Evolutionary conservation across 257 asterid genomes (phyloP).

Genomic region (Coffea canephora): DNA sequence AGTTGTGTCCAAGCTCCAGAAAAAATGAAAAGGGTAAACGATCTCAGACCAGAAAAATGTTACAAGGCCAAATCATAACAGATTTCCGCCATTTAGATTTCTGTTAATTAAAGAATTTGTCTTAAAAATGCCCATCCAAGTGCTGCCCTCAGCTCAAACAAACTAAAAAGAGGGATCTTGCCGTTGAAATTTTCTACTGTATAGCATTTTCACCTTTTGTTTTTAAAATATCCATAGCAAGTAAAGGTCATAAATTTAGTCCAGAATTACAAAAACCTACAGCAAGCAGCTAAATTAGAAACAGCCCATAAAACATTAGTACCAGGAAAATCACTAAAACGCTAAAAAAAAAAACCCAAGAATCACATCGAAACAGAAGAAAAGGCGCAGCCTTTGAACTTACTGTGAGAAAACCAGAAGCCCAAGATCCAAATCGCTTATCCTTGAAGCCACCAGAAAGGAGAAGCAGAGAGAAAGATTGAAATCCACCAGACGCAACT

Average conservation of each 20-base stretch:
- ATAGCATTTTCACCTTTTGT: background rate
- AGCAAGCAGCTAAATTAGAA: background rate
- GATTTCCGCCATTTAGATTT: background rate
- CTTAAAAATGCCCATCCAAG: background rate
- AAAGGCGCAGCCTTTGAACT: background rate
- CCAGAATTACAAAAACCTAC: background rate
- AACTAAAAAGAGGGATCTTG: background rate
- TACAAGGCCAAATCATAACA: background rate
- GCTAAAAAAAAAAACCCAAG: background rate
- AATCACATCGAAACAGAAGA: background rate
- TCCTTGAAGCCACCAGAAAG: slow-evolving; percentile 16
- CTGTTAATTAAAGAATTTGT: background rate
- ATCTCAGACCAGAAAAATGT: background rate
- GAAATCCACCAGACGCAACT: slow-evolving; percentile 10
- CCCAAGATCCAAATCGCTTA: slow-evolving; percentile 29
- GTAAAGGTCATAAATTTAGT: background rate
- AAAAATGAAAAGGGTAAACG: background rate
- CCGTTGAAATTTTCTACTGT: background rate
- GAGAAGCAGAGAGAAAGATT: slow-evolving; percentile 14
- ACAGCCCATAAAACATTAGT: background rate
- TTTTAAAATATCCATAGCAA: background rate
- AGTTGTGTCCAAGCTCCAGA: no score
- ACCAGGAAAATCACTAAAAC: background rate
- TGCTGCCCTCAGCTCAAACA: background rate
- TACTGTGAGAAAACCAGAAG: slow-evolving; percentile 14